Conservation (phyloP, 2,329 filamentous ascomycete genomes). For the Karstenula rhodostoma region DNA sequence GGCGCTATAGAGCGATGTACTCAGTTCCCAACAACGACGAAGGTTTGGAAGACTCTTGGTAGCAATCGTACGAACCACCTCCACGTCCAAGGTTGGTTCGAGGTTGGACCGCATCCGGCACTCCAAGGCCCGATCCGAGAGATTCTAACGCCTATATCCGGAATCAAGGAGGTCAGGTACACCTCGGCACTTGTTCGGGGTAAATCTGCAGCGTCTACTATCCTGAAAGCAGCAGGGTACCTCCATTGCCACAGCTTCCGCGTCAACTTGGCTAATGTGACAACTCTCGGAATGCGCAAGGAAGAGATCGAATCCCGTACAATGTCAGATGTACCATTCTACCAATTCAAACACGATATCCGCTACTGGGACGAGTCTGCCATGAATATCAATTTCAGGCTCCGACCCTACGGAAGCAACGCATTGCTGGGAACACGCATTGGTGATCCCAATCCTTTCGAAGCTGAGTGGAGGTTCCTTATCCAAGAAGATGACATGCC, state of each 20-base stretch:
- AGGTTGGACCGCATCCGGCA: not conserved
- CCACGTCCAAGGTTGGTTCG: not conserved
- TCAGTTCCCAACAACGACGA: not conserved
- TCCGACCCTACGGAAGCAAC: not conserved
- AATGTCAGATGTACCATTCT: not conserved
- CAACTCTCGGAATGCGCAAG: too few relatives aligned
- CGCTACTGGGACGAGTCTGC: not conserved
- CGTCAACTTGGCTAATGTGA: not conserved
- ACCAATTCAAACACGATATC: not conserved
- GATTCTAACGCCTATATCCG: not conserved
- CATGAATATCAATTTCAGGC: not conserved
- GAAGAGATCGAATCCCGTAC: too few relatives aligned
- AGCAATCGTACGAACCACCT: not conserved
- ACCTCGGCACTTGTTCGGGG: not conserved
- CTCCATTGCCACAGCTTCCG: not conserved
- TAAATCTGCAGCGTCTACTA: not conserved
- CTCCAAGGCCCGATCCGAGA: not conserved
- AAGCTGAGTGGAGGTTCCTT: not conserved
- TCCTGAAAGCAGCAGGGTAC: not conserved
- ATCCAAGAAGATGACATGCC: not conserved
- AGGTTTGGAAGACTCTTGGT: not conserved
- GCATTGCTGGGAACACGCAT: not conserved
- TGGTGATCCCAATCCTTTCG: not conserved
- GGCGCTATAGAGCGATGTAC: too few relatives aligned
- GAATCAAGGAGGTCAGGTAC: not conserved